Evolutionary conservation across 225 moss, liverwort and hornwort genomes (phyloP).

Genomic region (Polytrichum formosum): DNA sequence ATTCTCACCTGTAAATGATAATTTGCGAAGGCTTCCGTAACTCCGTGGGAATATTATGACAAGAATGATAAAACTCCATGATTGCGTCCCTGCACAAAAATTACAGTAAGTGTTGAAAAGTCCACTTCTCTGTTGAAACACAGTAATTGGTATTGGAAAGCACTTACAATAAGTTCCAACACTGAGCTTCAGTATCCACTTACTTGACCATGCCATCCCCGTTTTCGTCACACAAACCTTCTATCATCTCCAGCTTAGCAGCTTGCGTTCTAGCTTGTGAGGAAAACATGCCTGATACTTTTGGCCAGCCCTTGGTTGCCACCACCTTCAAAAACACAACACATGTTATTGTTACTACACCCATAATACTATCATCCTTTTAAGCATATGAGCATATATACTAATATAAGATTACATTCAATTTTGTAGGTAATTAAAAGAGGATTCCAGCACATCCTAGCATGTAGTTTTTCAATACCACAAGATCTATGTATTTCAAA

Average conservation of each 20-base stretch:
- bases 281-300: slow-evolving; percentile 55
- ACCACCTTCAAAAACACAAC: slow-evolving; percentile 46
- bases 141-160: too few species aligned
- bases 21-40: slow-evolving; percentile 43
- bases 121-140: too few species aligned
- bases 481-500: not conserved
- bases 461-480: too few species aligned
- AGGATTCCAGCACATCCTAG: too few species aligned
- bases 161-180: too few species aligned
- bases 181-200: not conserved
- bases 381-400: too few species aligned
- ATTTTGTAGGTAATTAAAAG: too few species aligned
- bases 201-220: slow-evolving; percentile 82
- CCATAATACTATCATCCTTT: too few species aligned
- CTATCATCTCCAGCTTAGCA: slow-evolving; percentile 77
- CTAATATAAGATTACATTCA: too few species aligned
- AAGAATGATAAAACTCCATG: not conserved
- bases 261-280: slow-evolving; percentile 69
- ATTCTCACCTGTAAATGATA: slow-evolving; percentile 48
- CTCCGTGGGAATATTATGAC: too few species aligned
- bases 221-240: slow-evolving; percentile 54
- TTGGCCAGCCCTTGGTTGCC: slow-evolving; percentile 82
- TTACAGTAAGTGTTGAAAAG: too few species aligned
- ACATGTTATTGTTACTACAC: not conserved
- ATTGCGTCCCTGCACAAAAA: not conserved